Base-by-base conservation (phyloP, 176 grass and related monocot species). In the Aegilops bicornis region DNA sequence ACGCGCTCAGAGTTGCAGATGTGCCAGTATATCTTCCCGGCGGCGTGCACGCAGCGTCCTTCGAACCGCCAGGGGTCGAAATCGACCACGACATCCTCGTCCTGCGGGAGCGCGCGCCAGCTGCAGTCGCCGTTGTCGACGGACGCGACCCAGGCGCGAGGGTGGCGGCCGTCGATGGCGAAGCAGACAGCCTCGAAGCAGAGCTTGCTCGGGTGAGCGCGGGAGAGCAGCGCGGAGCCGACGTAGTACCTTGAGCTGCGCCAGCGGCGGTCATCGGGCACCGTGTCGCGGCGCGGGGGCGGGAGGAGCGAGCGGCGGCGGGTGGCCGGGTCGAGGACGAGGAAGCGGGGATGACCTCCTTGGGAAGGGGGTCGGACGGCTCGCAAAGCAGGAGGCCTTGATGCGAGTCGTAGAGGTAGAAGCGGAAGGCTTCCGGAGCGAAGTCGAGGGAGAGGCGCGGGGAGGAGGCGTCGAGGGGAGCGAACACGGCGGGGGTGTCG, bases 371-470 rank as follows among this genome's bases (percentile, higher is more conserved):
- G 5, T 24, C 31, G 15, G 9, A 6, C 3, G 36, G 61, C 13
- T 73, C 36, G 19, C 43, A 35, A 25, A 88, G 25, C 8, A 88
- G 63, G 35, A 88, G 24, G 64, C 84, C 69, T 47, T 42, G 86
- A 19, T 76, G 79, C 10, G 33, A 64, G 61, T 87, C 86, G 60
- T 16, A 64, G 68, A 88, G 25, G 24, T 33, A n/a, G 56, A 54
- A 70, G 6, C 47, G 39, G 20, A 19, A 48, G n/a, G 72, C 68
- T 0, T 73, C 37, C 36, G 22, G 69, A n/a, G 69, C 37, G 37
- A 73, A 73, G 39, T 19, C 24, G 85, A 81, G 59, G 56, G 29
- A 50, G 40, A 87, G 40, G 68, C 12, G 4, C 37, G 69, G 69
- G 6, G 37, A n/a, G 37, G 56, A 48, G 54, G 8, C 27, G 29